Percentiles rank a stretch among this genome's conserved stretches.
These are phyloP conservation scores for Berkeleyomyces rouxiae DNA, from an alignment of 2,329 filamentous ascomycete genomes.

Conservation along the genomic window DNA sequence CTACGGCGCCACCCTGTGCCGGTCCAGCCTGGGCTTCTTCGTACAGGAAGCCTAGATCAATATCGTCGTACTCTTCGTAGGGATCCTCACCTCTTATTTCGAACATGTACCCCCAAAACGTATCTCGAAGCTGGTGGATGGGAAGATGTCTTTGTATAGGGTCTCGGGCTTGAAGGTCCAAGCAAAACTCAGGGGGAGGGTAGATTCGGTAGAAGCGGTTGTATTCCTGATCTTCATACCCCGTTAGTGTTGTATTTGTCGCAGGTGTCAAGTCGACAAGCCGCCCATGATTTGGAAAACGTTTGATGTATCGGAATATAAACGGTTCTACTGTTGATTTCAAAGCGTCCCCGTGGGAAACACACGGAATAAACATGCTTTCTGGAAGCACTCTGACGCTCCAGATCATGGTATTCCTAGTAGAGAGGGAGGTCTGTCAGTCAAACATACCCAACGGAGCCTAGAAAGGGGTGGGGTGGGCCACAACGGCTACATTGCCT, in stretches of 20 bases:
- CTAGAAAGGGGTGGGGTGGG: too few relatives aligned
- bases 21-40: background rate
- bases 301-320: background rate
- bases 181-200: background rate
- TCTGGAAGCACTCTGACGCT: background rate
- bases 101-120: background rate
- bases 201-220: background rate
- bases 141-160: background rate
- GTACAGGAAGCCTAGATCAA: background rate
- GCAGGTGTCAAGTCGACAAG: background rate
- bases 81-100: too few relatives aligned
- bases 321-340: background rate
- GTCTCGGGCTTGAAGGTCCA: background rate
- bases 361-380: conserved; percentile 4
- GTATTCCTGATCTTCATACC: background rate
- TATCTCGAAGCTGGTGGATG: background rate
- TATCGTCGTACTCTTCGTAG: background rate
- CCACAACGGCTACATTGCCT: background rate
- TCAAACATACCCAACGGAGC: background rate
- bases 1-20: background rate
- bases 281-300: background rate
- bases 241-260: background rate
- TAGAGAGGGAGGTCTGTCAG: background rate
- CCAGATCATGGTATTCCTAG: background rate
- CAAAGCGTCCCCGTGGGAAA: conserved; percentile 8